Percentiles rank a stretch among this genome's conserved stretches.
Evolutionary conservation across 2,329 filamentous ascomycete genomes (phyloP).

Genomic region (Xylariales sp.): DNA sequence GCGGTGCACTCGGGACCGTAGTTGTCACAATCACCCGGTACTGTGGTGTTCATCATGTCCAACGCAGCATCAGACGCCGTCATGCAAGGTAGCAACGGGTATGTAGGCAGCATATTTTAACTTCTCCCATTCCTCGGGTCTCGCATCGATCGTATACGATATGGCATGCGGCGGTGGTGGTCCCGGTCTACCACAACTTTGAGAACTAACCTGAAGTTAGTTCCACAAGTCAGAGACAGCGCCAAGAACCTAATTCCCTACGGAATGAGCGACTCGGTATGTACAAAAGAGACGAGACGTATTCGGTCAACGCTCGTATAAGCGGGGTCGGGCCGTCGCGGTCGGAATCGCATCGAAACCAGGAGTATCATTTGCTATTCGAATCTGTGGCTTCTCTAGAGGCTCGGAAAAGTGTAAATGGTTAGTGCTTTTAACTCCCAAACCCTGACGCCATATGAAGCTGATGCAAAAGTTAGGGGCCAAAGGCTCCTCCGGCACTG

Average conservation of each 20-base stretch:
- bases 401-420: not conserved
- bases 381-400: not conserved
- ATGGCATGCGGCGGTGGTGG: not conserved
- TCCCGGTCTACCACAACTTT: not conserved
- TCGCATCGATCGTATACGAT: not conserved
- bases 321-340: not conserved
- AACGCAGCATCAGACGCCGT: conserved; percentile 10
- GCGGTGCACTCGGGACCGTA: too few relatives aligned
- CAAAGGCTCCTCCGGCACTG: not conserved
- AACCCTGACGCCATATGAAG: not conserved
- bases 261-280: not conserved
- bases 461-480: conserved; percentile 9
- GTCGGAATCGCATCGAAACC: not conserved
- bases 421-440: not conserved
- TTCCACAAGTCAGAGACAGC: not conserved
- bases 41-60: conserved; percentile 4
- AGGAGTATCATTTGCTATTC: conserved; percentile 7
- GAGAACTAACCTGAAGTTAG: conserved; percentile 18
- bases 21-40: too few relatives aligned
- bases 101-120: not conserved
- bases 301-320: conserved; percentile 5
- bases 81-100: conserved; percentile 22
- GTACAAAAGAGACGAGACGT: conserved; percentile 2
- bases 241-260: not conserved
- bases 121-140: not conserved